Conservation (phyloP, 495 filamentous ascomycete genomes). For the Aspergillus avenaceus region DNA sequence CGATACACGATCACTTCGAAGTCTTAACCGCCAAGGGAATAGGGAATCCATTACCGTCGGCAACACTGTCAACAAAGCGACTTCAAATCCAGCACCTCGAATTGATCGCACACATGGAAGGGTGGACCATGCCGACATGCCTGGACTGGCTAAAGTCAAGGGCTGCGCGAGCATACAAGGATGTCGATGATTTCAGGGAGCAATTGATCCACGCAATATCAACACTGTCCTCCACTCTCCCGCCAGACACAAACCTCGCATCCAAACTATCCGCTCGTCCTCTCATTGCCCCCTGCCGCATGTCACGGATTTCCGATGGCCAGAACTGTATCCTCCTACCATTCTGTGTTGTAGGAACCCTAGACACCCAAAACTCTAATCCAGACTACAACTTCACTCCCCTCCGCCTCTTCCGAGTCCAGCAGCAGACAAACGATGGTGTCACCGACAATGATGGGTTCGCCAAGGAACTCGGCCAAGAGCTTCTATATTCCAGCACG, state of each 20-base stretch:
- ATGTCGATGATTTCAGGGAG: conserved; percentile 36
- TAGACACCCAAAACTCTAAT: conserved; percentile 39
- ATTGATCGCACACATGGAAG: conserved; percentile 54
- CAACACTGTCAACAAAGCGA: conserved; percentile 51
- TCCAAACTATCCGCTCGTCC: conserved; percentile 47
- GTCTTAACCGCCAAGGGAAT: conserved; percentile 63
- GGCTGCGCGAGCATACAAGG: conserved; percentile 25
- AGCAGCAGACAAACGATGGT: conserved; percentile 51
- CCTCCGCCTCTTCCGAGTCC: conserved; percentile 52
- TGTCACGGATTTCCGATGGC: conserved; percentile 14
- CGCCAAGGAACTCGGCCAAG: conserved; percentile 36
- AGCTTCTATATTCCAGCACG: conserved; percentile 27
- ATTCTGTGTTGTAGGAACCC: conserved; percentile 54
- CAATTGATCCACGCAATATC: conserved; percentile 38
- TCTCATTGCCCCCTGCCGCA: conserved; percentile 41
- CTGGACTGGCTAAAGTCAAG: conserved; percentile 41
- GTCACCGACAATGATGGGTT: conserved; percentile 49
- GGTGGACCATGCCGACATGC: conserved; percentile 50
- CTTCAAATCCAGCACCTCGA: conserved; percentile 57
- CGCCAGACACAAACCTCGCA: conserved; percentile 41
- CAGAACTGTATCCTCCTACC: conserved; percentile 40
- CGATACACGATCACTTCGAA: conserved; percentile 65
- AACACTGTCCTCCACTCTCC: conserved; percentile 38
- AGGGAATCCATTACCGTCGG: conserved; percentile 64
- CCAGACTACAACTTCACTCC: conserved; percentile 44